phyloP scores from a whole-genome alignment of 305 asterid genomes.

The Fraxinus latifolia region DNA sequence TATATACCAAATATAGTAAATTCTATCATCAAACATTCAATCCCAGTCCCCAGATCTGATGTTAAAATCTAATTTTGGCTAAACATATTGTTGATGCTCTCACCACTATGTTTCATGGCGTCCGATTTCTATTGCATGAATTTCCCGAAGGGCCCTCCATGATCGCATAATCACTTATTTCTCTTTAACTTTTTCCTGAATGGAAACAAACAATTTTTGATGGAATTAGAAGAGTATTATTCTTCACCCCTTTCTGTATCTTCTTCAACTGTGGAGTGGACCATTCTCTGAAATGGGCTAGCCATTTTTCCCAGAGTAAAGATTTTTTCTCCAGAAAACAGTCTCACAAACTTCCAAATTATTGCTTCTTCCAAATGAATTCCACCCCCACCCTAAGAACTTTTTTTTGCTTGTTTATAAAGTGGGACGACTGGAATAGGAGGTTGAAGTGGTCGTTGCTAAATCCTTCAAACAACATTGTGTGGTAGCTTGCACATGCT shows the following conservation, averaged over 20 bases:
- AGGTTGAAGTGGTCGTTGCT: background rate
- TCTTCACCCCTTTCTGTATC: constrained; percentile 17
- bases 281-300: constrained; percentile 13
- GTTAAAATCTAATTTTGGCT: constrained; percentile 11
- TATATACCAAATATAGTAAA: constrained; percentile 12
- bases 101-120: constrained; percentile 18
- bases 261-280: constrained; percentile 23
- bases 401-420: constrained; percentile 5
- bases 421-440: background rate
- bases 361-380: background rate
- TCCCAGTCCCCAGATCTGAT: background rate
- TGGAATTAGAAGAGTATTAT: constrained; percentile 24
- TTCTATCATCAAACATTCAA: background rate
- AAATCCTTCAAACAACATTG: background rate
- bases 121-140: constrained; percentile 21
- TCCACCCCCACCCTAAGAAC: background rate
- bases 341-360: constrained; percentile 3
- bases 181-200: constrained; percentile 11
- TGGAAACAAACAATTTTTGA: constrained; percentile 31
- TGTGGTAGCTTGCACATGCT: constrained; percentile 1
- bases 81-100: constrained; percentile 15
- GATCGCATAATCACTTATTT: constrained; percentile 15
- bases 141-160: constrained; percentile 28
- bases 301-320: background rate
- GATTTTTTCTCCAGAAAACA: constrained; percentile 1